Conservation (phyloP, 2,329 filamentous ascomycete genomes). For the Aspergillus ochraceus region DNA sequence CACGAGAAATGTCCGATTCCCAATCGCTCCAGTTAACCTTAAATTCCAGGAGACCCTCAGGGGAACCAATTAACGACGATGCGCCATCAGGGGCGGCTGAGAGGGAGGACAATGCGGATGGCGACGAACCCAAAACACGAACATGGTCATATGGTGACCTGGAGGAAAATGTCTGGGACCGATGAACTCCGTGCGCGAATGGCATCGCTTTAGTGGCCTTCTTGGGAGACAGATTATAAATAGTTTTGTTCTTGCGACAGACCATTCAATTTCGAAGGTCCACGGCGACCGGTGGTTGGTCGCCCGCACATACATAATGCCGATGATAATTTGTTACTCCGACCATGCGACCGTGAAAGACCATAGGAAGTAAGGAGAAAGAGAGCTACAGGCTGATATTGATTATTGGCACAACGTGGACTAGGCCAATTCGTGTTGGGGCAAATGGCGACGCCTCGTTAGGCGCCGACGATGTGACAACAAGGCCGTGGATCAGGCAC, state of each 20-base stretch:
- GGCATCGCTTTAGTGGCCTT: not conserved
- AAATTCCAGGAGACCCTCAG: slow-evolving; percentile 31
- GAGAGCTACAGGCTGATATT: not conserved
- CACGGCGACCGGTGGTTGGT: not conserved
- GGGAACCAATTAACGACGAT: slow-evolving; percentile 29
- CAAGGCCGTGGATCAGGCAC: slow-evolving; percentile 1
- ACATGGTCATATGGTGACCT: slow-evolving; percentile 32
- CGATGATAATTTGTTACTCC: not conserved
- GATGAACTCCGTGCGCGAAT: slow-evolving; percentile 17
- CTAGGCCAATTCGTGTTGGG: slow-evolving; percentile 1
- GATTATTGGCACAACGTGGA: slow-evolving; percentile 8
- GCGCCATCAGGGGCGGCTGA: slow-evolving; percentile 3
- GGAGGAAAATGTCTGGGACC: slow-evolving; percentile 40
- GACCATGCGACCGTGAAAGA: not conserved
- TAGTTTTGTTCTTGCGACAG: not conserved
- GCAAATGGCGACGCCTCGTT: slow-evolving; percentile 21
- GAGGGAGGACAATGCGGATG: slow-evolving; percentile 4
- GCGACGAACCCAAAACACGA: slow-evolving; percentile 15
- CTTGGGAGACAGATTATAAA: not conserved
- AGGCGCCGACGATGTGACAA: slow-evolving; percentile 21
- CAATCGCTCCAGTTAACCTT: slow-evolving; percentile 18
- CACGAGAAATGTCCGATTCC: not conserved
- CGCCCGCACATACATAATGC: not conserved
- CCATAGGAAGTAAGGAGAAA: not conserved
- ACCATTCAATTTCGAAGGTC: not conserved